Base-by-base conservation (phyloP, 2,329 filamentous ascomycete species). In the Curvularia spicifera region DNA sequence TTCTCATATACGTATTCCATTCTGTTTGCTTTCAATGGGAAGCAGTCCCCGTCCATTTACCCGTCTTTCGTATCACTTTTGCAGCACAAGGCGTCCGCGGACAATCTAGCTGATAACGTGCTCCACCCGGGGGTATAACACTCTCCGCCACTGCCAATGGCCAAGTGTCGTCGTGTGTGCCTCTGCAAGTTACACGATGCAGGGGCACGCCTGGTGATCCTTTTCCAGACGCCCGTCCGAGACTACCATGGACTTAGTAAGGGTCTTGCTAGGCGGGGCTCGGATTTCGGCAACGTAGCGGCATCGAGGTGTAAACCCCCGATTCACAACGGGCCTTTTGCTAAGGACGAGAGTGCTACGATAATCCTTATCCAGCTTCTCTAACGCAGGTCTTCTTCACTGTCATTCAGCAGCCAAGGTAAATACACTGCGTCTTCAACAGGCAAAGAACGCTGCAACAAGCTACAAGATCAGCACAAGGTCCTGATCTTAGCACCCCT, bases 241-340 rank as follows among this genome's bases (percentile, higher is more conserved):
- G 43, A 35, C 46, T 46, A 51, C 51, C 33, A 35, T 15, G 33
- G n/a, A 46, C 37, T 37, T 42, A 43, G 24, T n/a, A 42, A 48
- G 31, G 44, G 48, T 31, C 48, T 55, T 12, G 28, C 13, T 31
- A 31, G 29, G 40, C 46, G 37, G 56, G 29, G 31, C 40, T 48
- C 35, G 52, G 20, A 58, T 24, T 46, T n/a, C 58, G 51, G 57
- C 45, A 49, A 40, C 28, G 51, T 22, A 40, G 50, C 58, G 58
- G 52, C 59, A 57, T 50, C 43, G 26, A 53, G 48, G 56, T 51
- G 55, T 45, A 48, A 42, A 48, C 40, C 51, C 54, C 51, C 44
- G 48, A 33, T 39, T 42, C 52, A 47, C 33, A 42, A 31, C 28
- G 28, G n/a, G 9, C 18, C 35, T 15, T 52, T 22, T 31, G 28